These are phyloP conservation scores for Russula olivacea DNA, from an alignment of 768 basidiomycete species.

Conservation along the genomic window DNA sequence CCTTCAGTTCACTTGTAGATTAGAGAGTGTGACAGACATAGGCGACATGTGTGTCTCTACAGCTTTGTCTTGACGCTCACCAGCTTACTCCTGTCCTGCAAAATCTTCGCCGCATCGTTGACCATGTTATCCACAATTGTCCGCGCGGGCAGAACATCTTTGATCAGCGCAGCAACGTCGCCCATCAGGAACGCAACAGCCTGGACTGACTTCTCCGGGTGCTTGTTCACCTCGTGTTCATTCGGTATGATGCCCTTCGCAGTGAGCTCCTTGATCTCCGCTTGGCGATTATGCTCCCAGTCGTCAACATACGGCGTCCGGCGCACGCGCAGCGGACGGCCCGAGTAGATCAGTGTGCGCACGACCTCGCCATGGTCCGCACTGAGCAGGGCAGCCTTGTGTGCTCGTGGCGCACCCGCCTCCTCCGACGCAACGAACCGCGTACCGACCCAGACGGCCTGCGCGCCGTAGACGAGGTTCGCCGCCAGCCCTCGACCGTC, in stretches of 20 bases:
- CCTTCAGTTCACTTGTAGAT: no score
- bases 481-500: constrained; percentile 86
- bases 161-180: constrained; percentile 64
- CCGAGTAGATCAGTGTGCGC: constrained; percentile 82
- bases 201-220: constrained; percentile 71
- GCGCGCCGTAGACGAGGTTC: constrained; percentile 83
- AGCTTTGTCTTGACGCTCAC: constrained; percentile 38
- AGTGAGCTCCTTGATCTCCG: constrained; percentile 78
- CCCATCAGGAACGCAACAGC: constrained; percentile 79
- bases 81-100: constrained; percentile 38
- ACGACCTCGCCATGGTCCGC: constrained; percentile 74
- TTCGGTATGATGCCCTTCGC: constrained; percentile 75
- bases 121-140: constrained; percentile 80
- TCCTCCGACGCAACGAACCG: constrained; percentile 84
- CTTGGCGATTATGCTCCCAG: constrained; percentile 75
- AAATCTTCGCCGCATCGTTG: constrained; percentile 45
- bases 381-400: constrained; percentile 74
- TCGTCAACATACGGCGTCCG: constrained; percentile 81
- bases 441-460: constrained; percentile 64
- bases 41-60: not conserved
- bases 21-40: not conserved
- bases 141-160: constrained; percentile 78
- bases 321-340: constrained; percentile 80
- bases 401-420: constrained; percentile 74
- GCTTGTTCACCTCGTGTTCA: constrained; percentile 62